These are phyloP conservation scores for Xylariaceae sp. DNA, from an alignment of 2,329 filamentous ascomycete genomes.

Conservation along the genomic window DNA sequence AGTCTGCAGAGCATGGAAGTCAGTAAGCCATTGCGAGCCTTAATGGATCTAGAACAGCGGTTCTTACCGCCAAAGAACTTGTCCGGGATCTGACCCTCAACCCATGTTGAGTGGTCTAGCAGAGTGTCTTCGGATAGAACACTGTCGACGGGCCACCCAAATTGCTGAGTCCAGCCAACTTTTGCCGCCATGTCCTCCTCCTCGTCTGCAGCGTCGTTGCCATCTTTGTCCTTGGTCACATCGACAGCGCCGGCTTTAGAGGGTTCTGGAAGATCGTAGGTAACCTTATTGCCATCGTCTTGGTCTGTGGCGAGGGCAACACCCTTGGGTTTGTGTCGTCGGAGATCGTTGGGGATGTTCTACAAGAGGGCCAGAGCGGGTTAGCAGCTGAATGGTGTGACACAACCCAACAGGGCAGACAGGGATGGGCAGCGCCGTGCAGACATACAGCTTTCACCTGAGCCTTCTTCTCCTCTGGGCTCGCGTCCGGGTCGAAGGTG, in stretches of 20 bases:
- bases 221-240: constrained; percentile 45
- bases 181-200: constrained; percentile 50
- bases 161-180: constrained; percentile 85
- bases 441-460: constrained; percentile 69
- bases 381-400: constrained; percentile 10
- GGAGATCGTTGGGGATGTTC: constrained; percentile 62
- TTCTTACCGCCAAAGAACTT: constrained; percentile 79
- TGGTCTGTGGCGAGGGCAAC: constrained; percentile 75
- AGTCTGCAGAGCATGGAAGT: constrained; percentile 54
- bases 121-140: constrained; percentile 61
- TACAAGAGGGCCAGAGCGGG: constrained; percentile 29
- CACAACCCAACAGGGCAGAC: not conserved
- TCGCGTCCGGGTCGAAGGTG: constrained; percentile 82
- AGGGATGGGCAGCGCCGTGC: not conserved
- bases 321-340: constrained; percentile 59
- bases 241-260: constrained; percentile 66
- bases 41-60: constrained; percentile 9
- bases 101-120: constrained; percentile 81
- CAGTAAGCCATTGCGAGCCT: not conserved
- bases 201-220: constrained; percentile 50
- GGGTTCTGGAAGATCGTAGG: constrained; percentile 74
- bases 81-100: constrained; percentile 81
- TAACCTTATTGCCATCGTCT: constrained; percentile 63
- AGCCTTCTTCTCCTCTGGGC: constrained; percentile 75
- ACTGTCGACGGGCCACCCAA: constrained; percentile 65